phyloP scores from a whole-genome alignment of 2,329 filamentous ascomycete species.

The Thermomyces lanuginosus region DNA sequence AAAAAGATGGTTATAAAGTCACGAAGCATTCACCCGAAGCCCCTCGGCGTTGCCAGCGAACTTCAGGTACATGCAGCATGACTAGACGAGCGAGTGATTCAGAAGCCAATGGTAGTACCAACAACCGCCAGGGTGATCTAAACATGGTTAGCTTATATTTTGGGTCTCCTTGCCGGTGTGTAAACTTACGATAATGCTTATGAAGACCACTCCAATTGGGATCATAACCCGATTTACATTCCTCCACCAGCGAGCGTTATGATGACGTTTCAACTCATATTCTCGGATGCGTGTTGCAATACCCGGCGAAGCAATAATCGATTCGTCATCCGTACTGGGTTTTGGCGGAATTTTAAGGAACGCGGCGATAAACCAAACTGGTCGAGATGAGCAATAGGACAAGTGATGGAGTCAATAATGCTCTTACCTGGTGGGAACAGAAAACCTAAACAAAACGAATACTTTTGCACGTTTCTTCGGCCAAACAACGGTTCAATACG shows the following conservation, averaged over 20 bases:
- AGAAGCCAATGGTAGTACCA: conserved; percentile 7
- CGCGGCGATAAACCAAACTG: conserved; percentile 69
- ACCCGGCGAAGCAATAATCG: conserved; percentile 30
- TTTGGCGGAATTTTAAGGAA: conserved; percentile 53
- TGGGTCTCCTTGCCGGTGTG: not conserved
- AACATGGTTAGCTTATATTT: conserved; percentile 1
- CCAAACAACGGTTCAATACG: conserved; percentile 46
- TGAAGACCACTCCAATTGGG: conserved; percentile 38
- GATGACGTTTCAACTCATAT: conserved; percentile 33
- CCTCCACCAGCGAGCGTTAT: conserved; percentile 50
- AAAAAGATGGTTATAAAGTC: too few relatives aligned
- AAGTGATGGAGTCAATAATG: conserved; percentile 3
- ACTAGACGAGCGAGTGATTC: not conserved
- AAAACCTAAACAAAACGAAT: conserved; percentile 62
- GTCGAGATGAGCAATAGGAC: conserved; percentile 12
- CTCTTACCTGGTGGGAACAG: conserved; percentile 53
- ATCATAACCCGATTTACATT: conserved; percentile 47
- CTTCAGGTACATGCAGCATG: too few relatives aligned
- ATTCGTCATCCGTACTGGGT: conserved; percentile 37
- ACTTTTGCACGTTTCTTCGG: conserved; percentile 55
- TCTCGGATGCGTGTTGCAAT: conserved; percentile 29
- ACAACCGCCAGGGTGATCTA: conserved; percentile 7
- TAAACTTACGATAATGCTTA: conserved; percentile 37
- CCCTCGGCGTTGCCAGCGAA: too few relatives aligned
- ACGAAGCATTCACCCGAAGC: too few relatives aligned